These are phyloP conservation scores for Quercus tomentella DNA, from an alignment of 331 rosid species.

Conservation along the genomic window DNA sequence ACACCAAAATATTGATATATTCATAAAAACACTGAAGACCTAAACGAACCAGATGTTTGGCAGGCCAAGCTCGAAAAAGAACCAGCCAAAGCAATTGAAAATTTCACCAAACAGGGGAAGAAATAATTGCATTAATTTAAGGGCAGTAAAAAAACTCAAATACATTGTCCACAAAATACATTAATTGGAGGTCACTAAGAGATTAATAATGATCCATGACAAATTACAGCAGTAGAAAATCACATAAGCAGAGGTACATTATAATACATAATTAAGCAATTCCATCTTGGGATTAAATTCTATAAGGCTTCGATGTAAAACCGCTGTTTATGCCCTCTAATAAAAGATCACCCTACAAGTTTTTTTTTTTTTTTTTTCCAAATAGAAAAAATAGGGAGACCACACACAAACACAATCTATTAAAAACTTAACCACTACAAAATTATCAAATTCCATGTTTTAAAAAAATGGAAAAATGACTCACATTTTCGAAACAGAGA, in stretches of 20 bases:
- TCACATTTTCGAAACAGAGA: no score
- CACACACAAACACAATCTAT: no score
- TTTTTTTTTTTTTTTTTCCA: no score
- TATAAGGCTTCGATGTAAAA: no score
- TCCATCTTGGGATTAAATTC: background rate
- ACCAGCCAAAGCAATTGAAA: background rate
- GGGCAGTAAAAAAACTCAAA: background rate
- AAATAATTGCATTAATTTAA: background rate
- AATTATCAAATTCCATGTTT: no score
- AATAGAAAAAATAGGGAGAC: no score
- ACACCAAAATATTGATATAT: slow-evolving; percentile 17
- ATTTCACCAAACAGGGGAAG: background rate
- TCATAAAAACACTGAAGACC: background rate
- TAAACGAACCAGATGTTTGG: background rate
- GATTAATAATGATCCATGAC: no score
- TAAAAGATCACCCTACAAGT: no score
- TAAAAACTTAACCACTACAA: no score
- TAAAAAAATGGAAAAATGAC: no score
- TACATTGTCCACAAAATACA: background rate
- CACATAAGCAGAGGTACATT: background rate
- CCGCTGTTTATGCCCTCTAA: no score
- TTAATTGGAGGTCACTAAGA: background rate
- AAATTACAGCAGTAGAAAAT: background rate
- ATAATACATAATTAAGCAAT: background rate
- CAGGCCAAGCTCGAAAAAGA: background rate